Percentiles rank a stretch among this genome's conserved stretches.
Evolutionary conservation across 2,329 filamentous ascomycete species (phyloP).

Genomic region (Hawksworthiomyces lignivorus): DNA sequence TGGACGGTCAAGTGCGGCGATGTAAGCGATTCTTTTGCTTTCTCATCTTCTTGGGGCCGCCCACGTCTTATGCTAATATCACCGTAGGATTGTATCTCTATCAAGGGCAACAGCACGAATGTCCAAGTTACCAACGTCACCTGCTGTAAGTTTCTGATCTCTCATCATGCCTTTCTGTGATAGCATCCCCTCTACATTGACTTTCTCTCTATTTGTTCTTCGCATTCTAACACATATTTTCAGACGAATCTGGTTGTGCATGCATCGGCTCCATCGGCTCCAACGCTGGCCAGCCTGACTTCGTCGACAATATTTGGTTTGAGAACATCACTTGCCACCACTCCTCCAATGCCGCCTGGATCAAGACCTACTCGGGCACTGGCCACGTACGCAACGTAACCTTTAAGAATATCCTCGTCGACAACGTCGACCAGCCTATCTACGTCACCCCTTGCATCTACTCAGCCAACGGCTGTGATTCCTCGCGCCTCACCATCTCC

Average conservation of each 20-base stretch:
- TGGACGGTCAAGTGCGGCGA: constrained; percentile 36
- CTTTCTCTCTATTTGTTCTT: background rate
- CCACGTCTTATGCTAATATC: too few relatives aligned
- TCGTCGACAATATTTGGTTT: constrained; percentile 29
- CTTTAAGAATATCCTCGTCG: constrained; percentile 31
- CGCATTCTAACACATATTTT: background rate
- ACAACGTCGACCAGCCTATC: constrained; percentile 40
- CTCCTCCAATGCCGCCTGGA: constrained; percentile 33
- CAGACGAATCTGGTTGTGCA: constrained; percentile 29
- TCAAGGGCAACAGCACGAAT: constrained; percentile 34
- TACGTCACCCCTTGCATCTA: constrained; percentile 41
- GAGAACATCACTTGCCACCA: constrained; percentile 30
- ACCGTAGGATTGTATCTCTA: constrained; percentile 29
- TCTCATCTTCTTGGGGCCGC: too few relatives aligned
- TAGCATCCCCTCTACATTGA: background rate
- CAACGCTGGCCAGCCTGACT: constrained; percentile 26
- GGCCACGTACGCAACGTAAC: constrained; percentile 36
- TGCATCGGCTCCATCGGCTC: constrained; percentile 29
- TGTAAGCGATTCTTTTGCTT: constrained; percentile 18
- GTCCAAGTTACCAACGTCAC: constrained; percentile 28
- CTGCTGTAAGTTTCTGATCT: constrained; percentile 18
- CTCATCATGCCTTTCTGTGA: background rate
- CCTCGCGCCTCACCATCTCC: constrained; percentile 32
- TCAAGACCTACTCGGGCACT: constrained; percentile 33
- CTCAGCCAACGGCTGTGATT: constrained; percentile 29